Evolutionary conservation across 345 rosid species (phyloP).

Genomic region (Dipteronia dyeriana): DNA sequence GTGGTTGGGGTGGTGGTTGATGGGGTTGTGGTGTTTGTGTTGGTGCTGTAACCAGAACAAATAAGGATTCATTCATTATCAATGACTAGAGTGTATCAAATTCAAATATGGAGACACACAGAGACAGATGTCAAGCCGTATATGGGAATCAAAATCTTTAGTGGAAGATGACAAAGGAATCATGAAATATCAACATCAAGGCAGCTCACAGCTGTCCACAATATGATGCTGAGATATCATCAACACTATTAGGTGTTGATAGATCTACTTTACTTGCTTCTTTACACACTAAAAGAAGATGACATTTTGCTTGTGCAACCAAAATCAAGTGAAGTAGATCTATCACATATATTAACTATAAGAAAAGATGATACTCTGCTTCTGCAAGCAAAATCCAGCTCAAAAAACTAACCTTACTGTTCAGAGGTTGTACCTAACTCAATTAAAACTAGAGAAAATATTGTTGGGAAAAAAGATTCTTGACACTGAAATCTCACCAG

Average conservation of each 20-base stretch:
- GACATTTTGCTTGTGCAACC: too few species aligned
- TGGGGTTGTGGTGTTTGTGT: conserved; percentile 19
- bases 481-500: neutral
- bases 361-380: neutral
- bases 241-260: too few species aligned
- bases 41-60: neutral
- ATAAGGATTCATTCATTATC: too few species aligned
- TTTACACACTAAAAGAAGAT: neutral
- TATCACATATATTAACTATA: too few species aligned
- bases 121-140: conserved; percentile 21
- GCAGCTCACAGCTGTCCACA: conserved; percentile 29
- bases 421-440: neutral
- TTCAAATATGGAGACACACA: neutral
- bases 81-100: neutral
- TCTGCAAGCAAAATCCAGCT: conserved; percentile 18
- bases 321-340: too few species aligned
- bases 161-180: conserved; percentile 6
- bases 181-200: conserved; percentile 35
- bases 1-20: conserved; percentile 19
- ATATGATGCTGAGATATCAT: neutral
- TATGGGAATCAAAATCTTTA: neutral
- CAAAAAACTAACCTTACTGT: neutral
- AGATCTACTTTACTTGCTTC: conserved; percentile 19
- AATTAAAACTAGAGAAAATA: neutral
- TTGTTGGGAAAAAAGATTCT: conserved; percentile 9